Evolutionary conservation across 805 yeast genomes (phyloP), one percentile per base, ranked within the genome.

Genomic region (Ogataea kodamae): DNA sequence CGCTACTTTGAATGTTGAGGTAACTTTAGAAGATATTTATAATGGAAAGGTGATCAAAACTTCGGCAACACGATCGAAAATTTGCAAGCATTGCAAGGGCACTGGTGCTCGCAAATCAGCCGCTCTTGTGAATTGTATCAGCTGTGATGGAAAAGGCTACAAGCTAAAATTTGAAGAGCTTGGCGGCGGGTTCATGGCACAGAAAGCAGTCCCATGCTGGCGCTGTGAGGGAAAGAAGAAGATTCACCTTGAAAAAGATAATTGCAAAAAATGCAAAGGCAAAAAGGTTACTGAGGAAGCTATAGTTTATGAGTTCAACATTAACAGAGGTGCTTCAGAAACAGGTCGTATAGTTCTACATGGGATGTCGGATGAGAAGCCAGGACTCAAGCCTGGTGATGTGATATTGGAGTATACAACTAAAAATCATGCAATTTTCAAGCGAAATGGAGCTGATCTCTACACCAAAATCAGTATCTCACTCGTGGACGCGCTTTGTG

Each of bases 401-500:
- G 78, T 90, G 11, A 65, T 81, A 2, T 66, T 92, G 43, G 69
- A 68, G 0, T 75, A 82, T 33, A 65, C 65, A 28, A 74, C 76
- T 42, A 65, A 68, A 37, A 31, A 46, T 3, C 74, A 79, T 52
- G 48, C 60, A 1, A 49, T 46, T 1, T 80, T 87, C 49, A 25
- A 44, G 10, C 42, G 62, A 36, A 66, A 68, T 25, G 81, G 75
- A 6, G 58, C 75, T 42, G 90, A 89, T 55, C 60, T 92, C 31
- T 74, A 74, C 45, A 70, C 85, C 3, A 64, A 68, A 18, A 59
- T 78, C 23, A 65, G 64, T 6, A 73, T 90, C 23, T 67, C 94
- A 2, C 64, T 90, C 32, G 75, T 75, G 9, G 97, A 90, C 45
- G 80, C 96, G 0, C 65, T 90, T n/a, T 73, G 86, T 39, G 97